Base-by-base conservation (phyloP, 305 asterid species). In the Caryopteris hybrid region DNA sequence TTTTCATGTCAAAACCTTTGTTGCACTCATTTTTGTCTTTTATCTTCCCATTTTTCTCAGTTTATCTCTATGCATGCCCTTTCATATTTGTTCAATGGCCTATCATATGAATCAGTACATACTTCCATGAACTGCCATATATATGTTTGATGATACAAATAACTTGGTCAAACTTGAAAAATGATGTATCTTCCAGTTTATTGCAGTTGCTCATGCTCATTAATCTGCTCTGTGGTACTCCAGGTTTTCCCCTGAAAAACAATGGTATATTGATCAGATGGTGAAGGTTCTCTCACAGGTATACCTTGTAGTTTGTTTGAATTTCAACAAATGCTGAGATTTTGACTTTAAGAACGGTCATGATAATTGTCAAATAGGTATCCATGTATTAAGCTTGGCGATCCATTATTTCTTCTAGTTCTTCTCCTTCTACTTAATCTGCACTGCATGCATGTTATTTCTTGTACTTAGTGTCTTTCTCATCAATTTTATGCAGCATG, bases 201-300 rank as follows among this genome's bases (percentile, higher is more conserved):
- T 29, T 58, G 67, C 36, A 13, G 61, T 31, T 64, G 33, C 34
- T 46, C 71, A 61, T 23, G 29, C 66, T 53, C 61, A 50, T 70
- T 62, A 31, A 14, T 63, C 56, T 74, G 61, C 57, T 77, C 34
- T 77, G 27, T 79, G 76, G 50, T 84, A 78, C 76, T 76, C 64
- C 84, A 95, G 99, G 89, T 90, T 86, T 74, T 86, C 96, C 48
- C 90, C 98, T 7, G 98, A 95, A 70, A 95, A 92, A 77, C 78
- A 83, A 55, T 95, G 98, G 99, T 88, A 95, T 80, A 85, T 95
- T 70, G 96, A 92, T 85, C 96, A 95, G 84, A 88, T 95, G 95
- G 90, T 95, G 71, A 92, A 90, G 88, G 98, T 95, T 78, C 87
- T 95, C 38, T 80, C 92, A 43, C 85, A 89, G 99, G 99, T 95